A percentile compares a stretch with the other conserved stretches of the same genome.
Conservation (phyloP, 345 rosid species). For the Populus nigra region DNA sequence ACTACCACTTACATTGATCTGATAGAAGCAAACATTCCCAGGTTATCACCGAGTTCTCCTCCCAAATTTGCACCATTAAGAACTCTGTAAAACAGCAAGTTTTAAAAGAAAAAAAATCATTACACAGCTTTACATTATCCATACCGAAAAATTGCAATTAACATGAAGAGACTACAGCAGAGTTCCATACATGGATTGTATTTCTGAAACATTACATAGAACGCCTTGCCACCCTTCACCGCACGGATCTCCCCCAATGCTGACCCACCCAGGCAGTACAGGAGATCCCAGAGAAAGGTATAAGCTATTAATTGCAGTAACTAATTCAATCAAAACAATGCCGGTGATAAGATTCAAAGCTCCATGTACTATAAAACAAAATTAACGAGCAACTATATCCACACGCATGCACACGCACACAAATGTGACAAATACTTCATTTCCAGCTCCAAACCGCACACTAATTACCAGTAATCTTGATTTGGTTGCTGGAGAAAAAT, state of each 20-base stretch:
- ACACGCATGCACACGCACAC: too few species aligned
- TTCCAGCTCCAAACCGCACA: background rate
- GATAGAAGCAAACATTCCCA: conserved; percentile 66
- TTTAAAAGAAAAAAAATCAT: background rate
- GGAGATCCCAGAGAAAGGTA: conserved; percentile 74
- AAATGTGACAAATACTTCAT: background rate
- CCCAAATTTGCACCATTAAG: conserved; percentile 88
- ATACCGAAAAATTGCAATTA: background rate
- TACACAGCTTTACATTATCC: background rate
- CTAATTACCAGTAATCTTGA: background rate
- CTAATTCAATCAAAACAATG: conserved; percentile 53
- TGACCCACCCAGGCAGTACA: conserved; percentile 87
- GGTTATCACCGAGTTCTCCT: conserved; percentile 80
- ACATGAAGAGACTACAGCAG: background rate
- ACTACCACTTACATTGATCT: conserved; percentile 59
- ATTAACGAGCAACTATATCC: background rate
- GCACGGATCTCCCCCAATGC: conserved; percentile 93
- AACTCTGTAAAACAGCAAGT: conserved; percentile 40
- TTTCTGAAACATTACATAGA: conserved; percentile 58
- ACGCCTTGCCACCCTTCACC: conserved; percentile 92
- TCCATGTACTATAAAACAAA: conserved; percentile 4
- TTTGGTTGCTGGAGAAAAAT: background rate
- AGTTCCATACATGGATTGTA: conserved; percentile 50
- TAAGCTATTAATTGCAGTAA: conserved; percentile 76
- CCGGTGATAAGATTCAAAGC: conserved; percentile 22